Evolutionary conservation across 2,329 filamentous ascomycete species (phyloP), one percentile per base, ranked within the genome.

Genomic region (Xylariaceae sp.): DNA sequence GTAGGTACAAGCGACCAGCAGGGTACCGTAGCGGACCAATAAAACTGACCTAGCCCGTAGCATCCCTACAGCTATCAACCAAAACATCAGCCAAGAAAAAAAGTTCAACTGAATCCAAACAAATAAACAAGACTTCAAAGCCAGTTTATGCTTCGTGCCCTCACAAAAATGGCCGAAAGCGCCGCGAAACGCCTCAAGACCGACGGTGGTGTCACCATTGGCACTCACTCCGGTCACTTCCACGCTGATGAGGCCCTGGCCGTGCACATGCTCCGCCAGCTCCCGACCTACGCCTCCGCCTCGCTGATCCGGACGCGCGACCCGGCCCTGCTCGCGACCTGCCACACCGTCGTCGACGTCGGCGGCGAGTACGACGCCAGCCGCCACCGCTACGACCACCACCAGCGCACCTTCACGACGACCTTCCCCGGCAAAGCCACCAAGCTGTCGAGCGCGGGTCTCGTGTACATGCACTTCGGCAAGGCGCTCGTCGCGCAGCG

Each of bases 221-320:
- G 92, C 72, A 99, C 94, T 35, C 94, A 99, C 83, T 97, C 88
- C 78, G 94, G 94, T 67, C 92, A 97, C 80, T 99, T 99, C 83
- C 94, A 99, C 79, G 94, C 94, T 74, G 94, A 99, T 76, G 94
- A 99, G 79, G 93, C 94, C 62, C 86, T 99, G 49, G 94, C 94
- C 60, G 92, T 99, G 65, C 92, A 96, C 80, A 91, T 99, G 81
- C 89, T 99, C 67, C 91, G 92, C 65, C 84, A 89, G 59, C 88
- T 97, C 15, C 93, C 94, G 18, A 78, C 87, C 60, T 99, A 97
- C 80, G 74, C 81, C 58, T 77, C 82, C 67, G 87, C 91, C 30
- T 73, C 81, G 49, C 88, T 99, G 49, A 80, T 96, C 54, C 92
- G 94, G 68, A 96, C 92, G 52, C 89, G 94, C 70, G 92, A 99